Conservation (phyloP, 192 early-diverging fungal genomes). For the Coemansia sp. region DNA sequence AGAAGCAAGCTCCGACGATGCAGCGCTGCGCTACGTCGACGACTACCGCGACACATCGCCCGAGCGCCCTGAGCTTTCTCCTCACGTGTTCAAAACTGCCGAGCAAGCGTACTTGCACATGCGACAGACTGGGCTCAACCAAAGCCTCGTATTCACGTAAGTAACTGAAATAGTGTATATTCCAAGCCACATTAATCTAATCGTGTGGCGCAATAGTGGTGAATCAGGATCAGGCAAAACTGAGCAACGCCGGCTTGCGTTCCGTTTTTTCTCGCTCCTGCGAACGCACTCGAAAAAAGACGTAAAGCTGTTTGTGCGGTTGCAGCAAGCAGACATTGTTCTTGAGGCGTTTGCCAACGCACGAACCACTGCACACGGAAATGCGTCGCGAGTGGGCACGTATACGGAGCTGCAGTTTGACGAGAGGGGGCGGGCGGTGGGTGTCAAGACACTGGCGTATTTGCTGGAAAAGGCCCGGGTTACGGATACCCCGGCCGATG, state of each 20-base stretch:
- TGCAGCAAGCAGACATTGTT: slow-evolving; percentile 67
- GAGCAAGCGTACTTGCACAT: slow-evolving; percentile 73
- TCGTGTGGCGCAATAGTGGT: slow-evolving; percentile 53
- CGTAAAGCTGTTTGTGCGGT: slow-evolving; percentile 67
- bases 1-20: slow-evolving; percentile 59
- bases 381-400: slow-evolving; percentile 76
- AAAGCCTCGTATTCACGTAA: slow-evolving; percentile 64
- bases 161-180: neutral
- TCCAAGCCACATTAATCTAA: neutral
- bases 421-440: slow-evolving; percentile 78
- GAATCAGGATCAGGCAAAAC: slow-evolving; percentile 79
- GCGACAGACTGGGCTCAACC: slow-evolving; percentile 69
- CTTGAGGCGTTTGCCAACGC: slow-evolving; percentile 83
- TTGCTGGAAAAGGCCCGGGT: slow-evolving; percentile 65
- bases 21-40: slow-evolving; percentile 72
- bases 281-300: slow-evolving; percentile 77
- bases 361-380: slow-evolving; percentile 61
- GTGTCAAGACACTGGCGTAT: slow-evolving; percentile 74
- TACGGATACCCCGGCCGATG: slow-evolving; percentile 57
- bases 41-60: slow-evolving; percentile 65
- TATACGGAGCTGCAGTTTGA: slow-evolving; percentile 95
- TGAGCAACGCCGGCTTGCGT: slow-evolving; percentile 62
- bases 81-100: slow-evolving; percentile 72
- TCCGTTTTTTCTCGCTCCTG: slow-evolving; percentile 67
- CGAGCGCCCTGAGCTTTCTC: slow-evolving; percentile 48